Evolutionary conservation across 768 basidiomycete species (phyloP).

Genomic region (Postia placenta): DNA sequence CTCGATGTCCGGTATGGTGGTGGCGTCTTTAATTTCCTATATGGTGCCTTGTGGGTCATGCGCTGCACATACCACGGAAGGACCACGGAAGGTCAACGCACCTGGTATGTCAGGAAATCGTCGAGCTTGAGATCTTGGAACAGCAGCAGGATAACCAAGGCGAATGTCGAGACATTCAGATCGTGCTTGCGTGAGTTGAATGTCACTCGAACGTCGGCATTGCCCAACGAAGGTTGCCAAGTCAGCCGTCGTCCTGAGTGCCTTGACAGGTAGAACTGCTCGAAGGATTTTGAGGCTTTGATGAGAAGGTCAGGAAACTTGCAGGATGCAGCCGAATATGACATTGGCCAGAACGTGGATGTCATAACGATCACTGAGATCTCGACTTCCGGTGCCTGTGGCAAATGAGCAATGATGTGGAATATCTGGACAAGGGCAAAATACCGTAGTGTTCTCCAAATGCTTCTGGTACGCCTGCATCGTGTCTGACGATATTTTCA

Average conservation of each 20-base stretch:
- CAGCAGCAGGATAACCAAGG: conserved; percentile 78
- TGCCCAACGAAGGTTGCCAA: conserved; percentile 89
- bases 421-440: conserved; percentile 17
- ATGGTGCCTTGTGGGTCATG: background rate
- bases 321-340: conserved; percentile 58
- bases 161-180: conserved; percentile 87
- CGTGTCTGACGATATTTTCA: conserved; percentile 81
- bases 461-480: conserved; percentile 66
- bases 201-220: conserved; percentile 76
- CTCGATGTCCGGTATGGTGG: conserved; percentile 68
- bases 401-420: background rate
- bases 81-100: conserved; percentile 28
- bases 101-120: conserved; percentile 73
- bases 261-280: conserved; percentile 82
- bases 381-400: conserved; percentile 68
- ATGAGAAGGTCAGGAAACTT: conserved; percentile 60
- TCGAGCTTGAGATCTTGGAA: conserved; percentile 70
- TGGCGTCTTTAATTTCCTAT: conserved; percentile 80
- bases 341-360: conserved; percentile 93
- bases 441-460: conserved; percentile 55
- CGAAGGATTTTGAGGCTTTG: conserved; percentile 68
- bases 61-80: background rate
- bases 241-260: conserved; percentile 88
- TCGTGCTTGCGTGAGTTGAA: conserved; percentile 85
- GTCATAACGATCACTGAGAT: conserved; percentile 92